phyloP scores from a whole-genome alignment of 2,329 filamentous ascomycete species.

The Capronia americana region DNA sequence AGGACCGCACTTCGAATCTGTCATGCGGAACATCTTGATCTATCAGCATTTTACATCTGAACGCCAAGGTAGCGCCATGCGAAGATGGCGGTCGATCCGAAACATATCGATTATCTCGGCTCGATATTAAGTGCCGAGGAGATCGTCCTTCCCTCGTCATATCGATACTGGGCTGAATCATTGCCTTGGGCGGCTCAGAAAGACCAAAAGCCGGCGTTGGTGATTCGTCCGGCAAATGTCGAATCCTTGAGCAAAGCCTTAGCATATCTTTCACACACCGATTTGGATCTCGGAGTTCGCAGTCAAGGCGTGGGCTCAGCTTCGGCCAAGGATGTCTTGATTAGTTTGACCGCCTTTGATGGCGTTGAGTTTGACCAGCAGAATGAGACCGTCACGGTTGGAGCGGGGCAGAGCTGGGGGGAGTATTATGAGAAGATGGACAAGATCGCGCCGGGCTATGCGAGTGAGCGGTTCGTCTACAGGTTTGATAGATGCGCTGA shows the following conservation, averaged over 20 bases:
- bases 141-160: neutral
- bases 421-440: slow-evolving; percentile 21
- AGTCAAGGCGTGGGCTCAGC: slow-evolving; percentile 16
- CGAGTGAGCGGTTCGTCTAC: slow-evolving; percentile 4
- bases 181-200: slow-evolving; percentile 13
- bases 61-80: neutral
- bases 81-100: neutral
- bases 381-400: slow-evolving; percentile 12
- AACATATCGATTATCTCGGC: neutral
- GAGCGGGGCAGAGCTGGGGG: slow-evolving; percentile 11
- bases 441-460: slow-evolving; percentile 12
- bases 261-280: slow-evolving; percentile 11
- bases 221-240: slow-evolving; percentile 11
- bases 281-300: slow-evolving; percentile 8
- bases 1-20: neutral
- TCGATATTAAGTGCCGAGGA: slow-evolving; percentile 11
- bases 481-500: neutral
- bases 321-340: slow-evolving; percentile 17
- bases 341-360: slow-evolving; percentile 14
- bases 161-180: slow-evolving; percentile 6
- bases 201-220: slow-evolving; percentile 6
- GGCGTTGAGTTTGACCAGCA: slow-evolving; percentile 6
- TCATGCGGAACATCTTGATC: neutral
- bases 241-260: slow-evolving; percentile 14
- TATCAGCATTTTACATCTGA: neutral